These are phyloP conservation scores for Drechslera avenae DNA, from an alignment of 2,329 filamentous ascomycete species.

Conservation along the genomic window DNA sequence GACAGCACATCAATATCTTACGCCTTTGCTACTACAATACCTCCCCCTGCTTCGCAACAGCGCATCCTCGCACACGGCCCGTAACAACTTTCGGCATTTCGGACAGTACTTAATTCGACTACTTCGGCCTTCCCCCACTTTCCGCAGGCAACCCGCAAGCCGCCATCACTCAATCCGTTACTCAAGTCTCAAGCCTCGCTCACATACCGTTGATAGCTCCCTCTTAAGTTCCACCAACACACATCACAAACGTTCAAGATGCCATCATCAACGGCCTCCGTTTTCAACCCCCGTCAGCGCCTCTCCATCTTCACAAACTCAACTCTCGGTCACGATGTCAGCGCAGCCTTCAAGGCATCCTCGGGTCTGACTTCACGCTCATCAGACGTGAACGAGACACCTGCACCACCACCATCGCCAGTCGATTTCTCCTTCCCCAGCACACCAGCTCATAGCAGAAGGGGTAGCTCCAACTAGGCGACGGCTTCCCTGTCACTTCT, in stretches of 20 bases:
- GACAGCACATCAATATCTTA: constrained; percentile 38
- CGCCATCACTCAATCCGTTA: background rate
- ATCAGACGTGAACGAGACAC: constrained; percentile 43
- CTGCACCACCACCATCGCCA: constrained; percentile 49
- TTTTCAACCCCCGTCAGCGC: constrained; percentile 47
- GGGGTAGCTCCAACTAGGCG: constrained; percentile 6
- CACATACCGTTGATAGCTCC: too few species aligned
- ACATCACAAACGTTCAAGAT: constrained; percentile 24
- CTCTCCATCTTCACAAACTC: constrained; percentile 51
- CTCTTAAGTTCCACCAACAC: background rate
- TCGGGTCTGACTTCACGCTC: constrained; percentile 33
- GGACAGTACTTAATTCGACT: constrained; percentile 26
- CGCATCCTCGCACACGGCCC: constrained; percentile 16
- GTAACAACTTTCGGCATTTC: constrained; percentile 7
- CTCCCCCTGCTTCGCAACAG: constrained; percentile 23
- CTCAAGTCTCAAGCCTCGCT: too few species aligned
- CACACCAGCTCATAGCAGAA: constrained; percentile 30
- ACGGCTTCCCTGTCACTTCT: too few species aligned
- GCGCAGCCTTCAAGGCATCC: constrained; percentile 48
- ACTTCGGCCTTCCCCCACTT: background rate
- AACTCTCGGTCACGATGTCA: constrained; percentile 49
- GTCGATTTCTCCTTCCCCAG: constrained; percentile 49
- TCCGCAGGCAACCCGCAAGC: background rate
- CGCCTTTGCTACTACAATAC: constrained; percentile 16
- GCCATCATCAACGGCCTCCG: constrained; percentile 31